Base-by-base conservation (phyloP, 2,329 filamentous ascomycete genomes). In the Drechslerella coelobrocha region DNA sequence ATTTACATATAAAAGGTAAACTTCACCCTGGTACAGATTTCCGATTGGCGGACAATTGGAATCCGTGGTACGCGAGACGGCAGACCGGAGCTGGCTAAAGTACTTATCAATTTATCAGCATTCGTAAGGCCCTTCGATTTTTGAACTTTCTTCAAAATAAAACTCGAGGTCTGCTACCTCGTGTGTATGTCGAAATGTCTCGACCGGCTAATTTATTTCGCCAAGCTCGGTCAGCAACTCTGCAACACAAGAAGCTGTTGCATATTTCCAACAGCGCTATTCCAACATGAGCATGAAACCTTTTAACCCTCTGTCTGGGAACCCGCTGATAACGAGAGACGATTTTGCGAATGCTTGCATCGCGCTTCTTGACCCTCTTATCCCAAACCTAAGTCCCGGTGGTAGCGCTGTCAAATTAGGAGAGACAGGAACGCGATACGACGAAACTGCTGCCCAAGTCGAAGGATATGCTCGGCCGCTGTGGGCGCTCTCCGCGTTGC, bases 391-490 rank as follows among this genome's bases (percentile, higher is more conserved):
- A 78, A 91, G 89, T 0, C 85, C 86, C 0, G 77, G 81, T 45
- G 84, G 85, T 76, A 85, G 87, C 9, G 82, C 89, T 50, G 83
- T 92, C 50, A 86, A 85, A 75, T 84, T 88, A 23, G 89, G 89
- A 3, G 85, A 84, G 12, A 90, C 89, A 0, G 89, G 88, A 17
- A 90, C 90, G 19, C 83, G 89, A 24, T 92, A 92, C 77, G 90
- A 92, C 76, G 87, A 91, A 77, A 85, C 86, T 0, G 89, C 88
- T 7, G 89, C 89, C 1, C 89, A 92, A 76, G 84, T 92, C 31
- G 90, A 93, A 79, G 89, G 89, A 23, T 87, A 88, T 76, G 88
- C 87, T 47, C 84, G 90, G 1, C 89, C 90, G 0, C 81, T 92
- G 54, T 92, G 89, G 89, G 90, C 86, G 1, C 79, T 92, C 17